Base-by-base conservation (phyloP, 163 green algal genomes). In the Prototheca wickerhamii region DNA sequence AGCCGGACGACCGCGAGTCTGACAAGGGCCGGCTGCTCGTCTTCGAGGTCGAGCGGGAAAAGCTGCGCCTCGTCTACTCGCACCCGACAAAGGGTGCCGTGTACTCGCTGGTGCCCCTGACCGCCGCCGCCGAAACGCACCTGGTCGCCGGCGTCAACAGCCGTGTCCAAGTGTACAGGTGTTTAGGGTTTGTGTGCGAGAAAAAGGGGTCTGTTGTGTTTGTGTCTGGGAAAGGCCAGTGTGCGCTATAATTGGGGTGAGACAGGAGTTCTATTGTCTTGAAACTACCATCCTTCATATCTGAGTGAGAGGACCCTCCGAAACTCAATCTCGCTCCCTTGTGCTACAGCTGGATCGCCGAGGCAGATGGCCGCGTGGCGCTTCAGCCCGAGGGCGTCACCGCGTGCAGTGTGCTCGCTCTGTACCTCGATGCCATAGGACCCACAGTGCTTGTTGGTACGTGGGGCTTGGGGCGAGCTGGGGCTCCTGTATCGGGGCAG, bases 401-500 rank as follows among this genome's bases (percentile, higher is more conserved):
- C 49, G 65, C 73, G 10, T 86, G 87, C n/a, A 84, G 96, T 63
- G 86, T 85, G 23, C 58, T 92, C 34, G 81, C 74, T 23, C 69
- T 94, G 1, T 87, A 86, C 40, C 46, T 90, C 4, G 70, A 67
- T 29, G 72, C 69, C 51, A 82, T 84, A 2, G 91, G 90, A 26
- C 84, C 96, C 72, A 91, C 94, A 70, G 87, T 98, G 32, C 54
- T 95, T 21, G 84, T 97, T 12, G n/a, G n/a, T n/a, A n/a, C n/a
- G n/a, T n/a, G n/a, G n/a, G n/a, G n/a, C n/a, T n/a, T n/a, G n/a
- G n/a, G n/a, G n/a, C n/a, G n/a, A n/a, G n/a, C n/a, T n/a, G n/a
- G n/a, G n/a, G n/a, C n/a, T n/a, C n/a, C n/a, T n/a, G n/a, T n/a
- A n/a, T n/a, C n/a, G n/a, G n/a, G n/a, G n/a, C n/a, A n/a, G n/a